Evolutionary conservation across 257 asterid genomes (phyloP).

Genomic region (Asclepias syriaca): DNA sequence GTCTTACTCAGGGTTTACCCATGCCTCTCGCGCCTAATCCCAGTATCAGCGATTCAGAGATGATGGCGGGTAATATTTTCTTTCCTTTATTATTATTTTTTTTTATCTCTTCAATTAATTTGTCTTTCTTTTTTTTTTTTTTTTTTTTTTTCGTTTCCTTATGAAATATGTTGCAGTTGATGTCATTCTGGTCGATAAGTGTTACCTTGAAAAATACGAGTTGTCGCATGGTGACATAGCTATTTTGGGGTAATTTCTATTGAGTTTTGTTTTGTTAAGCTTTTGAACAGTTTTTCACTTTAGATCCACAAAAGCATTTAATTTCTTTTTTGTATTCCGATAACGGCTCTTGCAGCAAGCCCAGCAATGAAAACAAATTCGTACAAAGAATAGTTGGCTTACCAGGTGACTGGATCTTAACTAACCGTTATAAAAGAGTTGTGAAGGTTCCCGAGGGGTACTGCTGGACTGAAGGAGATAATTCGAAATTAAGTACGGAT

Average conservation of each 20-base stretch:
- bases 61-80: conserved; percentile 38
- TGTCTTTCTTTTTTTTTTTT: background rate
- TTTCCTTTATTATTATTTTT: no score
- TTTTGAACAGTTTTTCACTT: no score
- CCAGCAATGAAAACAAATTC: conserved; percentile 49
- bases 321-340: background rate
- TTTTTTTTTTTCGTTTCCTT: background rate
- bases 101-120: no score
- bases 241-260: conserved; percentile 52
- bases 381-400: conserved; percentile 74
- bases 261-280: no score
- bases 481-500: conserved; percentile 62
- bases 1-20: conserved; percentile 67
- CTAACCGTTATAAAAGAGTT: conserved; percentile 34
- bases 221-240: conserved; percentile 80
- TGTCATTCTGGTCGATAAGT: conserved; percentile 65
- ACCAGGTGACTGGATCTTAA: conserved; percentile 73
- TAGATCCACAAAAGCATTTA: no score
- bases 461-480: conserved; percentile 95
- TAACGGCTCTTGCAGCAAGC: conserved; percentile 49
- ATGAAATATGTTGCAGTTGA: conserved; percentile 47
- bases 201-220: conserved; percentile 67
- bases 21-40: conserved; percentile 92
- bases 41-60: conserved; percentile 18
- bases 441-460: conserved; percentile 76